phyloP scores from a whole-genome alignment of 257 asterid species.

The Vinca minor region DNA sequence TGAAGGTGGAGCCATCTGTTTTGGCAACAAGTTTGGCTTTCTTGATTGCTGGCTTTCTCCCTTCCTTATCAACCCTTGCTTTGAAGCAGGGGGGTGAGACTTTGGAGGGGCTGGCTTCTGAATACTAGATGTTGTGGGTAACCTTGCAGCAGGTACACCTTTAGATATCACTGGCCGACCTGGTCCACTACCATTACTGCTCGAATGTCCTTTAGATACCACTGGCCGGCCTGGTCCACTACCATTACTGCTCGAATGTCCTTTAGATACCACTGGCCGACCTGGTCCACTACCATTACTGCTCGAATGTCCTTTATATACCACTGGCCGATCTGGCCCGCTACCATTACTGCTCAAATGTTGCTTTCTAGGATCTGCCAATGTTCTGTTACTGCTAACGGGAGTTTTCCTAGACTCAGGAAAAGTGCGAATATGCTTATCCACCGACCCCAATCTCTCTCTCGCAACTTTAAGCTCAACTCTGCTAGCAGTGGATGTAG shows the following conservation, averaged over 20 bases:
- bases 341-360: conserved; percentile 44
- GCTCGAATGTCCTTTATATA: conserved; percentile 32
- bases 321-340: conserved; percentile 75
- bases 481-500: conserved; percentile 23
- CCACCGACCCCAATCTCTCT: conserved; percentile 25
- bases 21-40: conserved; percentile 38
- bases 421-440: conserved; percentile 24
- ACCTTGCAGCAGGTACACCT: conserved; percentile 39
- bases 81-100: conserved; percentile 32
- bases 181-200: conserved; percentile 59
- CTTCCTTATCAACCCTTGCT: conserved; percentile 33
- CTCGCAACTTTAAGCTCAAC: conserved; percentile 33
- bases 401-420: conserved; percentile 38
- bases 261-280: no score
- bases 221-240: conserved; percentile 79
- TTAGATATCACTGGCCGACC: conserved; percentile 61
- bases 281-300: conserved; percentile 71
- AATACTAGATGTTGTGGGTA: conserved; percentile 13
- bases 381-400: conserved; percentile 34
- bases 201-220: no score
- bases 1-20: conserved; percentile 29
- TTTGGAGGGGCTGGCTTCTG: conserved; percentile 32
- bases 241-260: conserved; percentile 40
- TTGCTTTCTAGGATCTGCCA: conserved; percentile 33
- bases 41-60: conserved; percentile 32